Conservation (phyloP, 495 filamentous ascomycete species). For the Aspergillus ostianus region DNA sequence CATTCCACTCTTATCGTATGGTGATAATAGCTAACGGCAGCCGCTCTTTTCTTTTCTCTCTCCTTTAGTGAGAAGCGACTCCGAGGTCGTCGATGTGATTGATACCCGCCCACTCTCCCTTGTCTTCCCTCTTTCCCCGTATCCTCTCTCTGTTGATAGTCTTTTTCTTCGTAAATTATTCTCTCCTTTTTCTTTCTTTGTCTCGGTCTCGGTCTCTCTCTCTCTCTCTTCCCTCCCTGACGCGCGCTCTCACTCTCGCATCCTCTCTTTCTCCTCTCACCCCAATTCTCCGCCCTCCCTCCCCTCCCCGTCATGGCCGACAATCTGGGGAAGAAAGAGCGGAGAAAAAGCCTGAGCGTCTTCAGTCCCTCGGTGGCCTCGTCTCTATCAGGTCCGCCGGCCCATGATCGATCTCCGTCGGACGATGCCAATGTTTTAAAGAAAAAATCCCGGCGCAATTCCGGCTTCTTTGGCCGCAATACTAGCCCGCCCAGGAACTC, state of each 20-base stretch:
- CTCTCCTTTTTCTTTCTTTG: conserved; percentile 5
- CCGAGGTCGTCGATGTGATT: conserved; percentile 35
- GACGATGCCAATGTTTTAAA: conserved; percentile 35
- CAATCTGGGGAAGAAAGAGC: conserved; percentile 35
- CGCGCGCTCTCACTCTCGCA: conserved; percentile 1
- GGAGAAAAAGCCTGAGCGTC: conserved; percentile 46
- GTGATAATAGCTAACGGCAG: conserved; percentile 16
- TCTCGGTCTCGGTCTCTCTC: conserved; percentile 5
- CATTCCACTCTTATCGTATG: conserved; percentile 15
- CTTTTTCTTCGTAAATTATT: conserved; percentile 9
- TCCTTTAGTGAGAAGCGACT: conserved; percentile 31
- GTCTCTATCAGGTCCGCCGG: conserved; percentile 18
- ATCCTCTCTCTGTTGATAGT: conserved; percentile 9
- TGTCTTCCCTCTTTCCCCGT: not conserved
- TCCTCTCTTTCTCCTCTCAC: conserved; percentile 11
- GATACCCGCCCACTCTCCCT: conserved; percentile 16
- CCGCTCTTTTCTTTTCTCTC: conserved; percentile 16
- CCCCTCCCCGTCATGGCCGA: conserved; percentile 39
- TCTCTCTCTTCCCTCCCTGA: too few species aligned
- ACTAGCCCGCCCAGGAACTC: conserved; percentile 25
- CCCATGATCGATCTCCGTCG: conserved; percentile 39
- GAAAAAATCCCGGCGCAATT: conserved; percentile 45
- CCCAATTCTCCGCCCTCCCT: conserved; percentile 15
- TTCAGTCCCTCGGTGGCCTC: conserved; percentile 35
- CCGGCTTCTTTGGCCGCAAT: conserved; percentile 42